Base-by-base conservation (phyloP, 768 basidiomycete genomes). In the Heimioporus sp. region DNA sequence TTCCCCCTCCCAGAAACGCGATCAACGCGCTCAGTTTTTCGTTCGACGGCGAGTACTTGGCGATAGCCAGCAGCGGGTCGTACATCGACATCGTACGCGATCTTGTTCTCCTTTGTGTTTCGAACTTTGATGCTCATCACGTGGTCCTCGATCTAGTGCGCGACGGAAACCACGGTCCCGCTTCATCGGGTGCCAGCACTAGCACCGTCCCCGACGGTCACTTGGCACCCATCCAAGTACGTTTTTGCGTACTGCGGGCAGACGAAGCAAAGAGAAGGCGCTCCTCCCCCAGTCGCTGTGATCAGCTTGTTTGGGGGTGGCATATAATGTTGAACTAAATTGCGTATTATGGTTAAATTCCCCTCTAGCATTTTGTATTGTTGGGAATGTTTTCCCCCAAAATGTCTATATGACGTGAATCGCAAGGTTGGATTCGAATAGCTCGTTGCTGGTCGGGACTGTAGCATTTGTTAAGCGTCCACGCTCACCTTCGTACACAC, bases 181-280 rank as follows among this genome's bases (percentile, higher is more conserved):
- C 61, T 92, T 21, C 87, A 91, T 65, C 85, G 89, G n/a, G 81
- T 92, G 13, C 80, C 86, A 2, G 79, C 87, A 3, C 73, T 86
- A 7, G 85, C 82, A 5, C 76, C 87, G 1, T 81, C 87, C n/a
- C 82, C 85, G 5, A 84, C 86, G 1, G 89, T 92, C 3, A 71
- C 82, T 2, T 91, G 89, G 89, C 90, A 91, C 66, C 89, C 90
- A 5, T 87, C 85, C 7, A 87, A 83, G 68, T 83, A 88, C 58
- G 79, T 84, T n/a, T 80, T 90, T 48, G 89, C 89, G 3, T 91
- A 89, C 58, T 90, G 87, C 62, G 89, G 88, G 3, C 87, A 90
- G 60, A 87, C 83, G 4, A 85, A 83, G 56, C 63, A 72, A 42
- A 79, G 78, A 43, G 86, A 90, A 70, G 85, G 80, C 20, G 79